Evolutionary conservation across 306 rosid species (phyloP).

Genomic region (Cajanus cajan): DNA sequence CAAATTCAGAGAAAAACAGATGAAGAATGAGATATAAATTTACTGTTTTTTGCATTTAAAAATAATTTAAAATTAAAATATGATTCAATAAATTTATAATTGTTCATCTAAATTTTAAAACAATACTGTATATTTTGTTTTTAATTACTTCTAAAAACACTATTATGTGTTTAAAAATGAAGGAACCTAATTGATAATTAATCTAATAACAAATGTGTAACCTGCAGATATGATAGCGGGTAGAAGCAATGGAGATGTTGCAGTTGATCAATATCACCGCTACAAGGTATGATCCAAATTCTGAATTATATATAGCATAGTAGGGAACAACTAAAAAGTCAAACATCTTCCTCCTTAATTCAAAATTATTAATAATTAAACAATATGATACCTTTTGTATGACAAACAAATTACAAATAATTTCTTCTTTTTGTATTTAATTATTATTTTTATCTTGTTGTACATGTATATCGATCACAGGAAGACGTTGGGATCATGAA

Average conservation of each 20-base stretch:
- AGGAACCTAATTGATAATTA: not conserved
- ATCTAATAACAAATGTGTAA: not conserved
- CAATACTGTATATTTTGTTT: not conserved
- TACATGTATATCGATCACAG: constrained; percentile 19
- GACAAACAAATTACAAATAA: no score
- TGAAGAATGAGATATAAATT: no score
- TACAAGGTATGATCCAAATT: constrained; percentile 33
- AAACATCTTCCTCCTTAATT: not conserved
- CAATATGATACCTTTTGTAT: no score
- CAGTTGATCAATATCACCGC: constrained; percentile 43
- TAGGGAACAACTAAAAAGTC: not conserved
- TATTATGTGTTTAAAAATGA: not conserved
- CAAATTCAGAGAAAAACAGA: no score
- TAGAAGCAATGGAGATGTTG: constrained; percentile 41
- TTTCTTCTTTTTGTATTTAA: not conserved
- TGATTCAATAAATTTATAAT: no score
- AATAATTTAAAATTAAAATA: no score
- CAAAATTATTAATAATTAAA: not conserved
- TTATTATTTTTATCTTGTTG: not conserved
- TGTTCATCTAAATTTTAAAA: no score
- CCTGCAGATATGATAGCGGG: constrained; percentile 45
- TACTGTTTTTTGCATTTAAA: no score
- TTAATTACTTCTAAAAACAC: not conserved
- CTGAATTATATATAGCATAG: not conserved
- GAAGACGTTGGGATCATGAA: constrained; percentile 68